Evolutionary conservation across 257 asterid genomes (phyloP).

Genomic region (Marsdenia floribunda): DNA sequence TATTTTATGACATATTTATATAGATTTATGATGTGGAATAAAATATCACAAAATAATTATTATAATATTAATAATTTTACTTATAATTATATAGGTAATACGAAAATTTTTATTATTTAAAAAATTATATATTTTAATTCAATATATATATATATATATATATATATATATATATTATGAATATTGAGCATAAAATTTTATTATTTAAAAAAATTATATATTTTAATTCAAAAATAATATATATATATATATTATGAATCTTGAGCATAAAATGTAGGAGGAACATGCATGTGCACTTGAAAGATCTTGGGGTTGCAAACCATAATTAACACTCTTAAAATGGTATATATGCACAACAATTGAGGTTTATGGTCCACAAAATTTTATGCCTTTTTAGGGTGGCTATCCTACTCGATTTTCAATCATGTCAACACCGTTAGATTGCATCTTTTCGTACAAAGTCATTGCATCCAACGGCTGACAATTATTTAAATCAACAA

Average conservation of each 20-base stretch:
- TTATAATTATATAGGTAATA: no score
- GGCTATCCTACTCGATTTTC: background rate
- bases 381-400: background rate
- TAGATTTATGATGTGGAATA: no score
- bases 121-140: no score
- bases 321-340: background rate
- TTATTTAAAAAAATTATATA: no score
- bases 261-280: background rate
- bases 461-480: background rate
- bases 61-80: no score
- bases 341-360: background rate
- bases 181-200: no score
- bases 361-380: conserved; percentile 1
- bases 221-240: no score
- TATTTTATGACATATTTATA: no score
- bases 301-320: background rate
- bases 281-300: background rate
- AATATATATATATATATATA: no score
- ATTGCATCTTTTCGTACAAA: background rate
- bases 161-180: no score
- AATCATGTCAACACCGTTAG: background rate
- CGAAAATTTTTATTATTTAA: no score
- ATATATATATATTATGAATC: background rate
- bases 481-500: background rate
- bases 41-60: no score